A percentile compares a stretch with the other conserved stretches of the same genome.
phyloP scores from a whole-genome alignment of 2,329 filamentous ascomycete genomes.

The Sporothrix variecibatus region DNA sequence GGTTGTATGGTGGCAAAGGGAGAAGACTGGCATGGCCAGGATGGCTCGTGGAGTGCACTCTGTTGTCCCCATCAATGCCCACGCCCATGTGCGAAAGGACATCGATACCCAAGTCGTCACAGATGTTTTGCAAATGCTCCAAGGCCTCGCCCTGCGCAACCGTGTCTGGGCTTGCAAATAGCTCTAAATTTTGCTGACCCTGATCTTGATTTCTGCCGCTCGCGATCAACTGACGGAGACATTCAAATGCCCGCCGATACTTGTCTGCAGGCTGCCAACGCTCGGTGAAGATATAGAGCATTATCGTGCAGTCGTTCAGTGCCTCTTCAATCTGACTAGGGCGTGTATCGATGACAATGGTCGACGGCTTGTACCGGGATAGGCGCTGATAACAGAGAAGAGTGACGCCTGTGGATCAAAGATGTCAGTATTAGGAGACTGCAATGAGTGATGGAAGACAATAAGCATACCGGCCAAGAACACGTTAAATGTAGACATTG shows the following conservation, averaged over 20 bases:
- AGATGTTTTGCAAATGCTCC: not conserved
- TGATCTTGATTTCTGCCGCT: not conserved
- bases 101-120: not conserved
- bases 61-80: not conserved
- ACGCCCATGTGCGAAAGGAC: not conserved
- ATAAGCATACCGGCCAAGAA: not conserved
- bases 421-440: no score
- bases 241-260: not conserved
- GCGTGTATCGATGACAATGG: no score
- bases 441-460: no score
- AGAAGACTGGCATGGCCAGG: not conserved
- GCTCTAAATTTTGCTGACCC: not conserved
- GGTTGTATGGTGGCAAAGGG: not conserved
- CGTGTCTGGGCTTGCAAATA: not conserved
- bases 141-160: not conserved
- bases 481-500: not conserved
- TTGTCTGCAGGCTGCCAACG: not conserved
- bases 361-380: no score
- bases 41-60: not conserved
- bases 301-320: not conserved
- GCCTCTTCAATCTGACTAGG: not conserved
- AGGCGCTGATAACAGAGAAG: not conserved
- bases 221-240: not conserved
- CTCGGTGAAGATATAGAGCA: not conserved
- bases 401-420: not conserved